Base-by-base conservation (phyloP, 2,329 filamentous ascomycete genomes). In the Plenodomus lindquistii region DNA sequence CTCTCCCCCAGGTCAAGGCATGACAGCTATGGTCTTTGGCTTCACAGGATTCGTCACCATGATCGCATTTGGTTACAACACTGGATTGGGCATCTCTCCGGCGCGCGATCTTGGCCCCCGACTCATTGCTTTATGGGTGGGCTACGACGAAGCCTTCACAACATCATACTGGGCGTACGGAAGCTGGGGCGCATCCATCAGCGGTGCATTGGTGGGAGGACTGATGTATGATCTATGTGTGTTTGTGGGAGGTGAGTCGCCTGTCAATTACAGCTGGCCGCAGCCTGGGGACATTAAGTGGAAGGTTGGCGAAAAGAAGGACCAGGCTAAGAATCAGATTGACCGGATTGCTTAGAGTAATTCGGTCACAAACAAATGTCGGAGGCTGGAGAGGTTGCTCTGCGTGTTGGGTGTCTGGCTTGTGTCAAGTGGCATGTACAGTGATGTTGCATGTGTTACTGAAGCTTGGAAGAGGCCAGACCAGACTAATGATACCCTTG, bases 81-180 rank as follows among this genome's bases (percentile, higher is more conserved):
- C 60, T 4, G 66, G 66, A 27, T 54, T 65, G 6, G 68, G 85
- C 10, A 86, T 89, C 52, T 89, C 88, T 57, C 72, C 87, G 36
- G 86, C 86, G 18, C 80, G 86, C 66, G 87, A 90, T 59, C 86
- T 89, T 62, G 86, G 86, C 0, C 86, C 86, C 2, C 77, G 86
- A n/a, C 73, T 89, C 20, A 80, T 87, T 50, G 81, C 81, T 1
- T 86, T 84, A 63, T 82, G 84, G 69, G 66, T 88, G 42, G 87
- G 87, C 1, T 90, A 90, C 63, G 83, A 83, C 1, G 70, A 84
- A 42, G 59, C 65, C 0, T 70, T 70, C 39, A 49, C 44, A 4
- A 54, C 35, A 13, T 55, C 56, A 1, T 70, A 66, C 44, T 69
- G 65, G 64, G 61, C 59, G 0, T 66, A 63, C 38, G 66, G 66